A percentile compares a stretch with the other conserved stretches of the same genome.
Conservation (phyloP, 768 basidiomycete species). For the Boletus rubropictus region DNA sequence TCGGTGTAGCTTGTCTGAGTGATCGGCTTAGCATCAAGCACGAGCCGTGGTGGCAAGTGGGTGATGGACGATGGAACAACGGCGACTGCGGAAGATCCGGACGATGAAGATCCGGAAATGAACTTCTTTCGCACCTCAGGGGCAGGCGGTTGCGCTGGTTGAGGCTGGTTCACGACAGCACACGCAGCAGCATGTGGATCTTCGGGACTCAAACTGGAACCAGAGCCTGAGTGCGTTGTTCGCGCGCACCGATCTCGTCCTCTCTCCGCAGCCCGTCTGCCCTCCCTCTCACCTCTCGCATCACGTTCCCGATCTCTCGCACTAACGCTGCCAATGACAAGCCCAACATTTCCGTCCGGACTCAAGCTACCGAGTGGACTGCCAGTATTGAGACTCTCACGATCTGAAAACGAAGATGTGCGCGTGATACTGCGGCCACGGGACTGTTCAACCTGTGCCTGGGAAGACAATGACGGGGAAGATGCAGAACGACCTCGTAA, state of each 20-base stretch:
- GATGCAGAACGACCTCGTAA: slow-evolving; percentile 29
- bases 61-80: slow-evolving; percentile 7
- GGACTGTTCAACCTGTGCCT: slow-evolving; percentile 26
- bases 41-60: slow-evolving; percentile 24
- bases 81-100: slow-evolving; percentile 25
- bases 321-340: slow-evolving; percentile 30
- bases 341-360: slow-evolving; percentile 33
- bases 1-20: slow-evolving; percentile 23
- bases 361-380: slow-evolving; percentile 35
- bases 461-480: slow-evolving; percentile 31
- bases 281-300: slow-evolving; percentile 21
- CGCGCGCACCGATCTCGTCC: slow-evolving; percentile 28
- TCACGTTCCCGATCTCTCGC: slow-evolving; percentile 32
- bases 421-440: slow-evolving; percentile 55
- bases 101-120: slow-evolving; percentile 19
- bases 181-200: slow-evolving; percentile 7
- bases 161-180: slow-evolving; percentile 6
- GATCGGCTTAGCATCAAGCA: slow-evolving; percentile 27
- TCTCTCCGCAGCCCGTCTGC: slow-evolving; percentile 24
- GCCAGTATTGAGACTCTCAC: slow-evolving; percentile 35
- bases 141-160: slow-evolving; percentile 4
- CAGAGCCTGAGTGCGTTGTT: slow-evolving; percentile 27
- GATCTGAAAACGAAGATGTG: slow-evolving; percentile 51
- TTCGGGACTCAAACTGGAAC: slow-evolving; percentile 34
- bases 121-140: slow-evolving; percentile 14